Evolutionary conservation across 176 grass and related monocot species (phyloP), one percentile per base, ranked within the genome.

Genomic region (Paspalum vaginatum): DNA sequence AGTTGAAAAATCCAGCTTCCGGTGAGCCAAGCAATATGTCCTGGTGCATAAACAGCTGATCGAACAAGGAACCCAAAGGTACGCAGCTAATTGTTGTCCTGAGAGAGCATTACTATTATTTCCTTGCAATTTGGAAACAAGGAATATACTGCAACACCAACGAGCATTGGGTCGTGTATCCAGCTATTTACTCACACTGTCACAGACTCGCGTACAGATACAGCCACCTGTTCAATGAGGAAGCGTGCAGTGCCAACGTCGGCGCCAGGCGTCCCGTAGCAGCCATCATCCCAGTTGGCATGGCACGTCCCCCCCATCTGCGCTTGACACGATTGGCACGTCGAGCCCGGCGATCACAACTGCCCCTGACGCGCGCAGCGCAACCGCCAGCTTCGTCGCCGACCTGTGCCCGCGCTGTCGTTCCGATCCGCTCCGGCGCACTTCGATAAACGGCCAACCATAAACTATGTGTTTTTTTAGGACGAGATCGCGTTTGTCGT

Each of bases 341-440:
- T 57, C 52, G 49, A 43, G 54, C 44, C 9, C 18, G 12, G 48
- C 17, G 62, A 14, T 40, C 6, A 44, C 59, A 78, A 45, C 83
- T 12, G 81, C 20, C 40, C 25, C 27, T n/a, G 18, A 26, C 43
- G 25, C 55, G 32, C 57, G 25, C 60, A 1, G 26, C 16, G n/a
- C 40, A 63, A 51, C 66, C 21, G 65, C 74, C 68, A 86, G 70
- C 79, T 87, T 25, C 65, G 22, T 16, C 47, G 79, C 39, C 56
- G 56, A 17, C 17, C 79, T 65, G 65, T 54, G 56, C 27, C 64
- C 63, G 37, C 46, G 79, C 72, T 76, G 71, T 50, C 70, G 70
- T 52, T 48, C 46, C 55, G 10, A 76, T 83, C 70, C 39, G 15
- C 20, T 65, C 4, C 54, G 49, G 49, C 12, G 75, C 60, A 50